These are phyloP conservation scores for Epithemia pelagica DNA, from an alignment of 108 stramenopile genomes.

Conservation along the genomic window DNA sequence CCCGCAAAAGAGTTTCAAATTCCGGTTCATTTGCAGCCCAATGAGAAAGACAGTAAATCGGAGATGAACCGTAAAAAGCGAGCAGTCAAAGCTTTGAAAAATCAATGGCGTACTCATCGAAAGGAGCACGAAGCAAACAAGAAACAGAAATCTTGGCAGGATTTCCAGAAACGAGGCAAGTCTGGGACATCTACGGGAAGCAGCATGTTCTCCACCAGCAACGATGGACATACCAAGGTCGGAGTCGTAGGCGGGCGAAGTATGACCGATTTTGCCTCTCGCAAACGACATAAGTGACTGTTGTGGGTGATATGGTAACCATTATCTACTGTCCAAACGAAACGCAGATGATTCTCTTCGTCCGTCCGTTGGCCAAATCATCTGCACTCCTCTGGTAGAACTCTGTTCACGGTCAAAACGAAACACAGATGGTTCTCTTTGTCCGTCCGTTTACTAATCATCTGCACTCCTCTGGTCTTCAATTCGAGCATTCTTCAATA, in stretches of 20 bases:
- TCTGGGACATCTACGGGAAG: constrained; percentile 19
- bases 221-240: constrained; percentile 58
- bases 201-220: constrained; percentile 74
- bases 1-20: constrained; percentile 55
- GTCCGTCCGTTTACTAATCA: no score
- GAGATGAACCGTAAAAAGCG: constrained; percentile 61
- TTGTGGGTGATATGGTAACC: no score
- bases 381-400: no score
- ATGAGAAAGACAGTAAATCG: constrained; percentile 62
- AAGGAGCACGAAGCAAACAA: constrained; percentile 62
- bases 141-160: constrained; percentile 75
- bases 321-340: no score
- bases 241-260: constrained; percentile 61
- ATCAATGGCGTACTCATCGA: constrained; percentile 50
- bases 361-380: no score
- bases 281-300: constrained; percentile 63
- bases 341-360: no score
- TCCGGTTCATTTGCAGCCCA: constrained; percentile 56
- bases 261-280: constrained; percentile 50
- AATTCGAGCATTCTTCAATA: no score
- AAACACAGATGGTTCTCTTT: no score
- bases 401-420: no score
- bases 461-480: no score
- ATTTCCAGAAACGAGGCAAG: constrained; percentile 55
- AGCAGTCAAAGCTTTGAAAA: constrained; percentile 69